These are phyloP conservation scores for Neobulgaria alba DNA, from an alignment of 2,329 filamentous ascomycete species.

Conservation along the genomic window DNA sequence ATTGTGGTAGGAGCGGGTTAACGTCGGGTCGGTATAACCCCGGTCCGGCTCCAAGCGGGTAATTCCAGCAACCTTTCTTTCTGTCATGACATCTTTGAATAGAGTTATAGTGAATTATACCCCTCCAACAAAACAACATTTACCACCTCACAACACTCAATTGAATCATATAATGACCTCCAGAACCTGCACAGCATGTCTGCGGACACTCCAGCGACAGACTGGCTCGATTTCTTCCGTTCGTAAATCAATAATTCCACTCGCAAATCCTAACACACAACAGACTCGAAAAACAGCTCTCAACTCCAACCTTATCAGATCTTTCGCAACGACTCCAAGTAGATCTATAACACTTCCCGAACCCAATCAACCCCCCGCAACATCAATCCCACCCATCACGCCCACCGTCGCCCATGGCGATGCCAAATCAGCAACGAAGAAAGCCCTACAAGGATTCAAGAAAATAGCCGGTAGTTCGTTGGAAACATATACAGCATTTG, in stretches of 20 bases:
- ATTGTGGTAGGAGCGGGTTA: no score
- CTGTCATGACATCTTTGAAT: not conserved
- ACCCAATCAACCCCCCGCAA: conserved; percentile 12
- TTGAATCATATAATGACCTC: not conserved
- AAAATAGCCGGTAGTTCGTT: conserved; percentile 28
- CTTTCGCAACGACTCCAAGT: conserved; percentile 19
- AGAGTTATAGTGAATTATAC: not conserved
- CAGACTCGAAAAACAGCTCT: not conserved
- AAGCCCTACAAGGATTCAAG: conserved; percentile 9
- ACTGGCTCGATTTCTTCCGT: conserved; percentile 3
- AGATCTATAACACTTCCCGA: conserved; percentile 20
- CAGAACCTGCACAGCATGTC: not conserved
- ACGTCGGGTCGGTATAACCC: no score
- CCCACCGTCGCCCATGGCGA: conserved; percentile 8
- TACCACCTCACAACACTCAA: not conserved
- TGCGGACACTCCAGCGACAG: conserved; percentile 1
- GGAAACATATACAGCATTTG: conserved; percentile 71
- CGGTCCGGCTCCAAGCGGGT: no score
- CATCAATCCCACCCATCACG: conserved; percentile 15
- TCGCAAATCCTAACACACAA: conserved; percentile 1
- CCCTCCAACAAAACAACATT: not conserved
- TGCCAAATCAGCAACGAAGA: conserved; percentile 7
- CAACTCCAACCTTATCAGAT: conserved; percentile 7
- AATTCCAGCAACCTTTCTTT: not conserved
- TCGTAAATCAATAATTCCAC: not conserved